A percentile compares a stretch with the other conserved stretches of the same genome.
Evolutionary conservation across 768 basidiomycete genomes (phyloP).

Genomic region (Lactarius pseudohatsudake): DNA sequence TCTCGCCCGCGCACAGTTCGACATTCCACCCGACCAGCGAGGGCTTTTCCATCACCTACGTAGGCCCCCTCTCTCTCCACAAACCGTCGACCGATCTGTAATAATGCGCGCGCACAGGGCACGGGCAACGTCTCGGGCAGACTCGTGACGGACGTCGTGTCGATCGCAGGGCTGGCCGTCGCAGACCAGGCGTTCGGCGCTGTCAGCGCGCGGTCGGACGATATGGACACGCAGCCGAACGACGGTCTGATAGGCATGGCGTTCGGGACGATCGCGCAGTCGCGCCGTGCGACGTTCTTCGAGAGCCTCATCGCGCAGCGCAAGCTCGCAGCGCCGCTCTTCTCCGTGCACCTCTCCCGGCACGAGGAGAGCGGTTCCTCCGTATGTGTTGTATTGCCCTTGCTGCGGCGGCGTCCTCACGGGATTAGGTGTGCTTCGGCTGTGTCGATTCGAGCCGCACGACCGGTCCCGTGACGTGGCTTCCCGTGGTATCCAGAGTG

Average conservation of each 20-base stretch:
- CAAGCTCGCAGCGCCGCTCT: constrained; percentile 47
- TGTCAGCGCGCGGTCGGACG: constrained; percentile 45
- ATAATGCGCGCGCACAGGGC: constrained; percentile 39
- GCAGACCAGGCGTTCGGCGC: constrained; percentile 56
- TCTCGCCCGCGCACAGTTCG: constrained; percentile 41
- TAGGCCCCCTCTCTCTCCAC: constrained; percentile 31
- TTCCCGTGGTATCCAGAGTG: constrained; percentile 40
- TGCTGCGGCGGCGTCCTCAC: background rate
- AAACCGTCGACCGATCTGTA: no score
- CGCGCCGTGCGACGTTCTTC: constrained; percentile 53
- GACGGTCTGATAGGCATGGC: constrained; percentile 63
- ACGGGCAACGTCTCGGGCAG: constrained; percentile 52
- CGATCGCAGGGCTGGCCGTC: constrained; percentile 47
- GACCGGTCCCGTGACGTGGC: constrained; percentile 39
- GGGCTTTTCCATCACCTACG: constrained; percentile 47
- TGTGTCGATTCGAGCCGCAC: constrained; percentile 43
- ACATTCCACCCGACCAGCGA: constrained; percentile 40
- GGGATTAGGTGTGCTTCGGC: constrained; percentile 42
- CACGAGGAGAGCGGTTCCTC: constrained; percentile 46
- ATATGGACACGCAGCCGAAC: constrained; percentile 52
- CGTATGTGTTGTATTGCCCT: constrained; percentile 34
- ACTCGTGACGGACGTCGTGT: constrained; percentile 51
- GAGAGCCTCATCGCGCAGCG: constrained; percentile 54
- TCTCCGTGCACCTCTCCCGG: constrained; percentile 59
- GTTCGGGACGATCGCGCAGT: constrained; percentile 54